Percentiles rank a stretch among this genome's conserved stretches.
phyloP scores from a whole-genome alignment of 371 early-diverging fungal species.

The Choanephora cucurbitarum region DNA sequence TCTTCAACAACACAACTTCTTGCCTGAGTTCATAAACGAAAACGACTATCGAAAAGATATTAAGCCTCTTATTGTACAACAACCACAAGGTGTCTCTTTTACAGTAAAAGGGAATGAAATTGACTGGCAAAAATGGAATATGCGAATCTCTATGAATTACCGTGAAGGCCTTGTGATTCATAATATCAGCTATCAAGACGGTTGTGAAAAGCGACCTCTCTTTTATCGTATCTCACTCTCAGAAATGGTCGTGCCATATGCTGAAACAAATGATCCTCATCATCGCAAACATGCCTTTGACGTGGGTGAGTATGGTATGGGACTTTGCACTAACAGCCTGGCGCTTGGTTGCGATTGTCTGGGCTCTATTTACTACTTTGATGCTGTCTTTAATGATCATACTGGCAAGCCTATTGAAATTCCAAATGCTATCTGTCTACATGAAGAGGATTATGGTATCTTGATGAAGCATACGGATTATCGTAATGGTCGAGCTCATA shows the following conservation, averaged over 20 bases:
- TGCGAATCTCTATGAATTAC: slow-evolving; percentile 59
- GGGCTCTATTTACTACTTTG: slow-evolving; percentile 58
- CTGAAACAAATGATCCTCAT: slow-evolving; percentile 50
- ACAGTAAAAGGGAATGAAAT: slow-evolving; percentile 51
- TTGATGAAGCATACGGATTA: slow-evolving; percentile 61
- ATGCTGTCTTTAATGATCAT: slow-evolving; percentile 53
- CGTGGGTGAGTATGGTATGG: slow-evolving; percentile 57
- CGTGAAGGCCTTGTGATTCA: slow-evolving; percentile 60
- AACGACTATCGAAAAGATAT: slow-evolving; percentile 50
- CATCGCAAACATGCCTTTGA: slow-evolving; percentile 56
- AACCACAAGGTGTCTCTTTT: slow-evolving; percentile 58
- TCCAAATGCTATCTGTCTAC: slow-evolving; percentile 56
- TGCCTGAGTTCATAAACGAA: slow-evolving; percentile 53
- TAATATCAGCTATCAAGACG: slow-evolving; percentile 53
- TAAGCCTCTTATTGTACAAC: slow-evolving; percentile 56
- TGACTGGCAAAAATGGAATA: slow-evolving; percentile 62
- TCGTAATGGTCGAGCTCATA: slow-evolving; percentile 50
- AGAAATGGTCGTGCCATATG: slow-evolving; percentile 62
- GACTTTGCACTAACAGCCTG: slow-evolving; percentile 53
- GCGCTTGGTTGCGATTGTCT: slow-evolving; percentile 56
- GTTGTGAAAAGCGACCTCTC: slow-evolving; percentile 44
- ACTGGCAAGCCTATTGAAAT: slow-evolving; percentile 50
- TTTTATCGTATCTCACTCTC: slow-evolving; percentile 55
- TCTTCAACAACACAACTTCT: slow-evolving; percentile 47
- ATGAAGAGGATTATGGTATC: slow-evolving; percentile 57